A percentile compares a stretch with the other conserved stretches of the same genome.
These are phyloP conservation scores for Fusarium redolens DNA, from an alignment of 2,329 filamentous ascomycete species.

Conservation along the genomic window DNA sequence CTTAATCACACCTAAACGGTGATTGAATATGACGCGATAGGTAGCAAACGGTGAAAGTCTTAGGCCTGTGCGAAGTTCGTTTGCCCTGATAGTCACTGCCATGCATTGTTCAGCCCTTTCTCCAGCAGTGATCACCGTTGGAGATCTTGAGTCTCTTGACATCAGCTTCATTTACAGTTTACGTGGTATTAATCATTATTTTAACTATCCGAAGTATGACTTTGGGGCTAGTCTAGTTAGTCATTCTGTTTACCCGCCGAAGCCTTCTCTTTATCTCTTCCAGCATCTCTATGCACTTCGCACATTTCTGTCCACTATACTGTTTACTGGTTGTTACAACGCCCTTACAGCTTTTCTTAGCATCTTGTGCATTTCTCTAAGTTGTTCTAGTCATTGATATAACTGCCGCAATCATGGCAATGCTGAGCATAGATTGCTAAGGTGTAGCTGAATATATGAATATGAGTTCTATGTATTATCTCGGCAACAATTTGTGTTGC, in stretches of 20 bases:
- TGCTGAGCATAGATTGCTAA: not conserved
- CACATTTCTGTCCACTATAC: not conserved
- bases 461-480: not conserved
- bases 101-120: not conserved
- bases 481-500: not conserved
- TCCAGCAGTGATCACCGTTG: accelerated
- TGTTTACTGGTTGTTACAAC: not conserved
- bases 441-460: accelerated
- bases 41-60: not conserved
- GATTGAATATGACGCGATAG: accelerated
- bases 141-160: not conserved
- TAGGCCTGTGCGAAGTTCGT: accelerated
- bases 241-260: not conserved
- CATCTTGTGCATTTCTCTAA: not conserved
- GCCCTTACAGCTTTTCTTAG: not conserved
- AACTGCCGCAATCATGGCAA: not conserved
- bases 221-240: no score
- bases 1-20: not conserved
- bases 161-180: no score
- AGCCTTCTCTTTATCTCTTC: not conserved
- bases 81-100: not conserved
- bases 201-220: not conserved
- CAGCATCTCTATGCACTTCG: not conserved
- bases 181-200: not conserved
- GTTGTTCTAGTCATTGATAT: not conserved